Percentiles rank a stretch among this genome's conserved stretches.
Evolutionary conservation across 306 rosid species (phyloP).

Genomic region (Geum urbanum): DNA sequence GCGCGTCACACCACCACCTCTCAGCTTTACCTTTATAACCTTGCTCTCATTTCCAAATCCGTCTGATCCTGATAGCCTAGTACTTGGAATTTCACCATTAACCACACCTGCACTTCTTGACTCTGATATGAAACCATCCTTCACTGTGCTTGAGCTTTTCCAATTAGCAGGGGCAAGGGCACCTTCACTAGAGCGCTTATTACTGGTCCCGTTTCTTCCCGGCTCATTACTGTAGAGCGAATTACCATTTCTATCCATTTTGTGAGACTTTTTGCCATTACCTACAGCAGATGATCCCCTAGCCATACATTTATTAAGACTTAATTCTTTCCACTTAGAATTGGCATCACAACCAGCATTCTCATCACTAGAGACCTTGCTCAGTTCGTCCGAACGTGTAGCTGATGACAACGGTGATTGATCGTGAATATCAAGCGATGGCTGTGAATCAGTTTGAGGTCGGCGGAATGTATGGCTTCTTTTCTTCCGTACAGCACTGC

Average conservation of each 20-base stretch:
- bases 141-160: constrained; percentile 56
- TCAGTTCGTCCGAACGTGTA: constrained; percentile 63
- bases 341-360: constrained; percentile 53
- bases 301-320: constrained; percentile 56
- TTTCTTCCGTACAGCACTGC: constrained; percentile 67
- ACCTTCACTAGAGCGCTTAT: constrained; percentile 71
- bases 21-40: constrained; percentile 86
- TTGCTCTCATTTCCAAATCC: constrained; percentile 58
- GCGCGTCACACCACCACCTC: constrained; percentile 69
- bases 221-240: constrained; percentile 49
- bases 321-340: constrained; percentile 66
- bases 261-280: constrained; percentile 40
- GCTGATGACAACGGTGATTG: constrained; percentile 56
- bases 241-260: constrained; percentile 43
- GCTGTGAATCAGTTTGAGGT: constrained; percentile 73
- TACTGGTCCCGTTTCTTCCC: constrained; percentile 38
- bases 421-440: constrained; percentile 46
- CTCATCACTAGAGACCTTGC: constrained; percentile 79
- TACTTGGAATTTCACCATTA: constrained; percentile 51
- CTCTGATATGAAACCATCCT: constrained; percentile 43
- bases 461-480: constrained; percentile 83
- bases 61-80: constrained; percentile 55
- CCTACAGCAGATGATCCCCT: constrained; percentile 35
- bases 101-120: constrained; percentile 37
- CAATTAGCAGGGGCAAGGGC: constrained; percentile 91